Percentiles rank a stretch among this genome's conserved stretches.
Evolutionary conservation across 495 filamentous ascomycete genomes (phyloP).

Genomic region (Rostrohypoxylon terebratum): DNA sequence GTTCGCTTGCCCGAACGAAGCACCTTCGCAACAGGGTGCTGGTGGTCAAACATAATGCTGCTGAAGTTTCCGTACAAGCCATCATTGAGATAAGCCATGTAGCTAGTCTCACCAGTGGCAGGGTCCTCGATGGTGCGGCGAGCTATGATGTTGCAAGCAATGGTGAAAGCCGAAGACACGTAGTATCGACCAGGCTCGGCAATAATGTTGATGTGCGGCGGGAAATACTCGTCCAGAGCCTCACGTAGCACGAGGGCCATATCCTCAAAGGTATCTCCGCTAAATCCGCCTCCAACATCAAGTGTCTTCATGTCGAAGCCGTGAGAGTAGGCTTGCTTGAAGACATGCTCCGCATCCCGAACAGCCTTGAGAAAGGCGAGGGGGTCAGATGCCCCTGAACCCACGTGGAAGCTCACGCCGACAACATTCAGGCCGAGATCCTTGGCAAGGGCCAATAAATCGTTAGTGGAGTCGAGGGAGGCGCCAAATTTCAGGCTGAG

Average conservation of each 20-base stretch:
- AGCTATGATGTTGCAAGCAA: slow-evolving; percentile 96
- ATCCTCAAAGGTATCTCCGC: slow-evolving; percentile 85
- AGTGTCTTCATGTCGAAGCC: slow-evolving; percentile 87
- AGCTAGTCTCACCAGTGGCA: slow-evolving; percentile 69
- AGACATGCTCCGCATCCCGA: slow-evolving; percentile 85
- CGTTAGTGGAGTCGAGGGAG: slow-evolving; percentile 79
- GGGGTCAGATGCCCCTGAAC: slow-evolving; percentile 93
- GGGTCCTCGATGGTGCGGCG: slow-evolving; percentile 79
- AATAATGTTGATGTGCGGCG: slow-evolving; percentile 85
- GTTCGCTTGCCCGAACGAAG: slow-evolving; percentile 70
- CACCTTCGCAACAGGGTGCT: slow-evolving; percentile 86
- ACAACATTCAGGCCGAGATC: slow-evolving; percentile 94
- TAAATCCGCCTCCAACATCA: slow-evolving; percentile 95
- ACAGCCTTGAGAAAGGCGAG: slow-evolving; percentile 89
- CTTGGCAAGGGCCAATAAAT: slow-evolving; percentile 83
- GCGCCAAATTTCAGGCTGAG: slow-evolving; percentile 98
- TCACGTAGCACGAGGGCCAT: slow-evolving; percentile 85
- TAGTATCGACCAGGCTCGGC: slow-evolving; percentile 97
- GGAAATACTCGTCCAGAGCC: slow-evolving; percentile 89
- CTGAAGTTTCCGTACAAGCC: slow-evolving; percentile 98
- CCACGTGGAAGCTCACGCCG: slow-evolving; percentile 97
- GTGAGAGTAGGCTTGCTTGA: slow-evolving; percentile 82
- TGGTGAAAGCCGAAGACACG: slow-evolving; percentile 89
- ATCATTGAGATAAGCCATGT: slow-evolving; percentile 98
- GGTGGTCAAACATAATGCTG: slow-evolving; percentile 99